These are phyloP conservation scores for Proliferodiscus dingleyae DNA, from an alignment of 2,329 filamentous ascomycete species.

Conservation along the genomic window DNA sequence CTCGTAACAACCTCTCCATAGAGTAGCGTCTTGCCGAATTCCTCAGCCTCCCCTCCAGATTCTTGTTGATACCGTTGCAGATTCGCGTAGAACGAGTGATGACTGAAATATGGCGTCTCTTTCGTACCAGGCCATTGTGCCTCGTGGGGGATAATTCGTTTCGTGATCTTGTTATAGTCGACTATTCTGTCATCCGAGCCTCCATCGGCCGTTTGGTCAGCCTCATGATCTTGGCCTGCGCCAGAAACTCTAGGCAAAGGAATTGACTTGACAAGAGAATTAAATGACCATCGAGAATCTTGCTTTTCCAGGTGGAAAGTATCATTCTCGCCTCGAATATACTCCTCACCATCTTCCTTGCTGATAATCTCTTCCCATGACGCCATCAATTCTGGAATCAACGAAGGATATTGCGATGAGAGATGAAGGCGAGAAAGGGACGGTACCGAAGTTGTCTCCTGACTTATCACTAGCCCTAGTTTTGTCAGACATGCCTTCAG, in stretches of 20 bases:
- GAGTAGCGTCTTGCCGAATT: constrained; percentile 73
- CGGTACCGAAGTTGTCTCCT: constrained; percentile 64
- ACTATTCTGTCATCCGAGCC: constrained; percentile 52
- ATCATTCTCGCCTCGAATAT: constrained; percentile 77
- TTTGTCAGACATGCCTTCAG: constrained; percentile 75
- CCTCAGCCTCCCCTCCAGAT: constrained; percentile 49
- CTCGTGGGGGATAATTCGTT: constrained; percentile 70
- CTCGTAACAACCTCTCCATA: constrained; percentile 92
- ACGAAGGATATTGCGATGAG: constrained; percentile 60
- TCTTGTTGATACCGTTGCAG: constrained; percentile 59
- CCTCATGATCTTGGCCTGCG: constrained; percentile 7
- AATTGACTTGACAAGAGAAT: constrained; percentile 50
- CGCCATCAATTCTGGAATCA: constrained; percentile 63
- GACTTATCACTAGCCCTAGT: constrained; percentile 73
- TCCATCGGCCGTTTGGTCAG: constrained; percentile 35
- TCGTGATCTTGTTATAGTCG: constrained; percentile 70
- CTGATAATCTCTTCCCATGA: constrained; percentile 64
- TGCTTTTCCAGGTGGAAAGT: constrained; percentile 73
- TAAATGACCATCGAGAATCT: constrained; percentile 54
- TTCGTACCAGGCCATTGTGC: constrained; percentile 60
- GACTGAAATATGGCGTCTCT: constrained; percentile 81
- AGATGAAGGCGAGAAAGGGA: constrained; percentile 80
- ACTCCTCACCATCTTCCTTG: constrained; percentile 60
- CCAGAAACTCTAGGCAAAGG: constrained; percentile 16
- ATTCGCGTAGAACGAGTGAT: constrained; percentile 70